Conservation (phyloP, 2,329 filamentous ascomycete species). For the Geosmithia putterillii region DNA sequence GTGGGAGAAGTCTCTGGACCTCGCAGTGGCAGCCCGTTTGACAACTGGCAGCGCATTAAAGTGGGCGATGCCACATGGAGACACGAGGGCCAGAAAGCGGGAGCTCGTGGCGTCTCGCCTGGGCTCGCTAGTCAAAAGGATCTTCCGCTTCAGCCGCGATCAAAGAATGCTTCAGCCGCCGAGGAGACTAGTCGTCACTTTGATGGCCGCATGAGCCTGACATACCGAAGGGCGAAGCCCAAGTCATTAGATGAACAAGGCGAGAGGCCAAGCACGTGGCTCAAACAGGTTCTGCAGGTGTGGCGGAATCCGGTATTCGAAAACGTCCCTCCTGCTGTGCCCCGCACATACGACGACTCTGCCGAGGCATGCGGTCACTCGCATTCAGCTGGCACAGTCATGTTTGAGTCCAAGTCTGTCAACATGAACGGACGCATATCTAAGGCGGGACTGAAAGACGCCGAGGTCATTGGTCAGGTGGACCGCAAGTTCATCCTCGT, state of each 20-base stretch:
- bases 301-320: constrained; percentile 73
- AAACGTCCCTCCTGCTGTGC: constrained; percentile 30
- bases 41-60: constrained; percentile 24
- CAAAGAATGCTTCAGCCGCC: background rate
- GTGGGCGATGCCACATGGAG: constrained; percentile 7
- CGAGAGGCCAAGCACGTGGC: constrained; percentile 34
- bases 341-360: constrained; percentile 17
- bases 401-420: constrained; percentile 16
- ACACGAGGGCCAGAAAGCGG: background rate
- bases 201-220: background rate
- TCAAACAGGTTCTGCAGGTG: constrained; percentile 43
- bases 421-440: constrained; percentile 39
- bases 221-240: background rate
- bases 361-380: background rate
- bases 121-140: background rate
- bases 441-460: constrained; percentile 44
- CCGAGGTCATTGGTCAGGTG: constrained; percentile 67
- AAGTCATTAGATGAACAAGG: constrained; percentile 1
- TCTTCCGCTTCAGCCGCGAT: background rate
- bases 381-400: constrained; percentile 5
- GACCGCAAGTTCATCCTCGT: constrained; percentile 82
- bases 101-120: no score
- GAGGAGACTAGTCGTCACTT: background rate
- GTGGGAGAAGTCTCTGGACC: background rate
- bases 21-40: constrained; percentile 14